These are phyloP conservation scores for Trametes pubescens DNA, from an alignment of 1,284 basidiomycete genomes.

Conservation along the genomic window DNA sequence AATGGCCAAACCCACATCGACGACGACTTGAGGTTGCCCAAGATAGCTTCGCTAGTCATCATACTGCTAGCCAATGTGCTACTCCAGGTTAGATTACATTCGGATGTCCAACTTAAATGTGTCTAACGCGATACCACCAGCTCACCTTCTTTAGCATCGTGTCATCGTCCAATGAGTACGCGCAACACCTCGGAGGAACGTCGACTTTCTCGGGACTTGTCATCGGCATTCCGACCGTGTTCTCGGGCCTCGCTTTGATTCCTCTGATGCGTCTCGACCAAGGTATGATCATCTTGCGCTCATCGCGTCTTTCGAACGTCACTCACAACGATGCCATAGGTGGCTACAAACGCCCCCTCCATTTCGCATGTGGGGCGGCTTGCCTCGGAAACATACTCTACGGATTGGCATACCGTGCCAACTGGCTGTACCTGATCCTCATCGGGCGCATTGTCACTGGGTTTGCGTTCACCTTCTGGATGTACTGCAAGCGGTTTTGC, in stretches of 20 bases:
- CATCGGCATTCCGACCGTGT: slow-evolving; percentile 70
- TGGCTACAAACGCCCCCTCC: slow-evolving; percentile 56
- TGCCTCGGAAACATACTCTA: slow-evolving; percentile 54
- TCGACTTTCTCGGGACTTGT: slow-evolving; percentile 73
- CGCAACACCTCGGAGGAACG: slow-evolving; percentile 66
- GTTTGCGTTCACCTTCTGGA: slow-evolving; percentile 55
- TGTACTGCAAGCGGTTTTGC: slow-evolving; percentile 68
- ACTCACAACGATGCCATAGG: slow-evolving; percentile 45
- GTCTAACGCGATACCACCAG: slow-evolving; percentile 42
- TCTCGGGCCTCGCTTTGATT: slow-evolving; percentile 66
- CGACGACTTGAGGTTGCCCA: slow-evolving; percentile 57
- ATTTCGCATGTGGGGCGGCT: slow-evolving; percentile 52
- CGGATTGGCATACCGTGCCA: slow-evolving; percentile 53
- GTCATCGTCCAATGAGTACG: slow-evolving; percentile 70
- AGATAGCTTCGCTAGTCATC: slow-evolving; percentile 51
- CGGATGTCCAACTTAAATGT: not conserved
- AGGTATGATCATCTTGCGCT: slow-evolving; percentile 49
- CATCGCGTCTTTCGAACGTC: not conserved
- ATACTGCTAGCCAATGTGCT: slow-evolving; percentile 54
- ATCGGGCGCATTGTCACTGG: slow-evolving; percentile 58
- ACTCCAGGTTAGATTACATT: slow-evolving; percentile 49
- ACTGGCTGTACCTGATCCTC: slow-evolving; percentile 58
- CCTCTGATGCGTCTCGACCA: slow-evolving; percentile 63
- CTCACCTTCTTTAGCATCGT: slow-evolving; percentile 74
- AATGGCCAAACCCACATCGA: slow-evolving; percentile 35